Base-by-base conservation (phyloP, 306 rosid genomes). In the Sophora flavescens region DNA sequence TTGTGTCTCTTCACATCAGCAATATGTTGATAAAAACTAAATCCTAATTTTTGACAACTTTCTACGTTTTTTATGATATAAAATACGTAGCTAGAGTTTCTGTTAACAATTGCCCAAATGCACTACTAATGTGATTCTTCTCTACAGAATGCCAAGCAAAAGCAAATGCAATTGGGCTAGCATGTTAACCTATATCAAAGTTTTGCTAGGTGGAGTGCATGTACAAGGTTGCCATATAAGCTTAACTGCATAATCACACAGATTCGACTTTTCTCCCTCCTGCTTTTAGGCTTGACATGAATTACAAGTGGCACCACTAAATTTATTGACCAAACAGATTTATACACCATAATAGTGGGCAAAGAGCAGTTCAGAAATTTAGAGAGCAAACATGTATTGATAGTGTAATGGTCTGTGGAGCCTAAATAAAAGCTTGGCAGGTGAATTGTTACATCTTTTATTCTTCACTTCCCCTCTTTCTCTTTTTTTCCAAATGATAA, bases 91-190 rank as follows among this genome's bases (percentile, higher is more conserved):
- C 18, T n/a, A n/a, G 8, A 51, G 56, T 2, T 15, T 51, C 26
- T 51, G 17, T 48, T 48, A 13, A 15, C 53, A 48, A n/a, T 48
- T 3, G 59, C 2, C 11, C 14, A 39, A 14, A 61, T 38, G 13
- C 48, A 14, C 68, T 36, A 63, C 9, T 36, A 35, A 63, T n/a
- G 28, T 8, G 48, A 38, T 7, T 63, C 39, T 18, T 66, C 11
- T 26, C 16, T 18, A 36, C 17, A 45, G 39, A 32, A 48, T 13
- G 72, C 32, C 72, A 30, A 68, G 74, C 38, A 47, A 45, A 45
- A 68, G 57, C 57, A 48, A 16, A 68, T 47, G 3, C 73, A 26
- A 5, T 14, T 47, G 44, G 28, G 44, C 22, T 33, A 8, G 6
- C 73, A 13, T 18, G 35, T 56, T 17, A 15, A 13, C 54, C 12